Evolutionary conservation across 2,329 filamentous ascomycete species (phyloP).

Genomic region (Colletotrichum graminicola): DNA sequence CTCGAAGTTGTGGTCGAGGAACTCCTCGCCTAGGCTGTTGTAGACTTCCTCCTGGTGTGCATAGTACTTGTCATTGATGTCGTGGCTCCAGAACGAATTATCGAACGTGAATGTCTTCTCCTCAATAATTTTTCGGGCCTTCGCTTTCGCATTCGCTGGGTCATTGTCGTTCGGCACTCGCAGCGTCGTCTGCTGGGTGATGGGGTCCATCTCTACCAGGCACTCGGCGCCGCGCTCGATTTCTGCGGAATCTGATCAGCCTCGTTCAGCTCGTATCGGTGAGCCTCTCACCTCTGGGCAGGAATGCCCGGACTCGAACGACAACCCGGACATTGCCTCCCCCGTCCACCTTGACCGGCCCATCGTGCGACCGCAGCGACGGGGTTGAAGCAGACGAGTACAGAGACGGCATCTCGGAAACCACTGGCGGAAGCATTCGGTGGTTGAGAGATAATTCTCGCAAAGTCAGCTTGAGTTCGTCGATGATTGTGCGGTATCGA

Average conservation of each 20-base stretch:
- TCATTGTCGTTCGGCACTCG: conserved; percentile 73
- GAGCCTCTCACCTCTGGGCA: conserved; percentile 76
- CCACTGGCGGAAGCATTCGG: conserved; percentile 60
- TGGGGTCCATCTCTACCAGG: conserved; percentile 90
- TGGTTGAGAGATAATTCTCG: conserved; percentile 57
- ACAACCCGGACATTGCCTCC: conserved; percentile 87
- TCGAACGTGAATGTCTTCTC: conserved; percentile 96
- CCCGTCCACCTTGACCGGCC: conserved; percentile 70
- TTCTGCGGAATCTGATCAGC: conserved; percentile 66
- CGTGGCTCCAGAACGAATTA: conserved; percentile 97
- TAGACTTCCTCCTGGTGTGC: conserved; percentile 95
- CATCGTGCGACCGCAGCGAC: conserved; percentile 80
- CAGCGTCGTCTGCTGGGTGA: conserved; percentile 86
- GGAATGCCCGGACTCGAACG: conserved; percentile 82
- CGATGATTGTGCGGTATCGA: conserved; percentile 56
- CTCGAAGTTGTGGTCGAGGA: conserved; percentile 98
- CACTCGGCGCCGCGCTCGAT: conserved; percentile 84
- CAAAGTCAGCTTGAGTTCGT: conserved; percentile 56
- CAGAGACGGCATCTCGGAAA: conserved; percentile 53
- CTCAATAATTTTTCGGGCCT: conserved; percentile 80
- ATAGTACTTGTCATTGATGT: conserved; percentile 83
- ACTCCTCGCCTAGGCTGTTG: conserved; percentile 93
- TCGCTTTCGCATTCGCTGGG: conserved; percentile 67
- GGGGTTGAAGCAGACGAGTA: conserved; percentile 82
- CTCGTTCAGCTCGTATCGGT: not conserved